Percentiles rank a stretch among this genome's conserved stretches.
Evolutionary conservation across 495 filamentous ascomycete genomes (phyloP).

Genomic region (Articulospora tetracladia): DNA sequence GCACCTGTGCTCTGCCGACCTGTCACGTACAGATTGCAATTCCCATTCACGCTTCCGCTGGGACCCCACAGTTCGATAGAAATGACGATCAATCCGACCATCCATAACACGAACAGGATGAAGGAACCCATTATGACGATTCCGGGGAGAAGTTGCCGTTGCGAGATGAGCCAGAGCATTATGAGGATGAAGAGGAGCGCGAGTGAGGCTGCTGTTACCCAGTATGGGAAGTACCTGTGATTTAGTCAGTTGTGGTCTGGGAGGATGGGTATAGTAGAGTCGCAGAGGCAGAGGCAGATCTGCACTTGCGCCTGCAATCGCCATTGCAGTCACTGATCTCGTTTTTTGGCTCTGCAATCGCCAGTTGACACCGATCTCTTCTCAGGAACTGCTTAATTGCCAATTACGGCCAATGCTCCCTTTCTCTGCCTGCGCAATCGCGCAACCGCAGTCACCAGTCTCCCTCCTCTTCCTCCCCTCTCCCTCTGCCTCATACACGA

Average conservation of each 20-base stretch:
- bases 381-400: no score
- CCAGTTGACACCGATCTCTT: no score
- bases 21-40: constrained; percentile 72
- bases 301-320: neutral
- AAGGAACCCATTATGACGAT: constrained; percentile 90
- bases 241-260: neutral
- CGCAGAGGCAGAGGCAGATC: neutral
- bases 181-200: constrained; percentile 70
- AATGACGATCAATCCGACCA: constrained; percentile 88
- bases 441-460: no score
- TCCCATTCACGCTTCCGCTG: constrained; percentile 66
- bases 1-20: constrained; percentile 53
- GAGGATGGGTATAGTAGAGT: neutral
- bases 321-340: neutral
- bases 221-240: constrained; percentile 91
- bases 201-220: constrained; percentile 67
- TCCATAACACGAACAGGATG: constrained; percentile 89
- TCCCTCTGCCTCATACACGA: neutral
- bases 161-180: constrained; percentile 67
- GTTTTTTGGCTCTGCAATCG: neutral
- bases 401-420: no score
- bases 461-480: neutral
- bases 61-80: constrained; percentile 86
- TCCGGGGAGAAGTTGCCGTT: constrained; percentile 78
- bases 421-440: no score